Conservation (phyloP, 805 yeast species). For the Wickerhamiella nectarea region DNA sequence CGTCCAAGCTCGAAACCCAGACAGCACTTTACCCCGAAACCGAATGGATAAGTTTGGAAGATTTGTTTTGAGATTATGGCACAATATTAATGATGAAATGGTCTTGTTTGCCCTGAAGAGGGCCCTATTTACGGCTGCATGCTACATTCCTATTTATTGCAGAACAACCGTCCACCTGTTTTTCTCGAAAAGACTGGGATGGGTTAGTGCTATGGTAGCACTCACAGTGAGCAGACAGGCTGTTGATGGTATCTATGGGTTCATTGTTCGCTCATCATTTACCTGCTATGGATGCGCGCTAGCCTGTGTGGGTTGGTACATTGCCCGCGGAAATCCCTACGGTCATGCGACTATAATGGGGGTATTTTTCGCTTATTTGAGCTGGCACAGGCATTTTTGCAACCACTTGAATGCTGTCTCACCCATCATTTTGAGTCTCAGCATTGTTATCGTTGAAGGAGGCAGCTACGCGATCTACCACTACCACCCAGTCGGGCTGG, state of each 20-base stretch:
- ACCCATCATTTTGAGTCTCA: constrained; percentile 21
- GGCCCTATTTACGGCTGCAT: constrained; percentile 17
- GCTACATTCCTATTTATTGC: constrained; percentile 22
- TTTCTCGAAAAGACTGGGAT: constrained; percentile 19
- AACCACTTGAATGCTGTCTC: constrained; percentile 22
- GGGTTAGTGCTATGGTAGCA: constrained; percentile 25
- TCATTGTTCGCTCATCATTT: constrained; percentile 20
- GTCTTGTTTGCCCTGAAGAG: constrained; percentile 20
- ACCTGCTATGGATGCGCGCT: constrained; percentile 24
- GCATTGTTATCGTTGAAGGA: constrained; percentile 23
- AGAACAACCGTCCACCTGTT: constrained; percentile 20
- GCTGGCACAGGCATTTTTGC: constrained; percentile 24
- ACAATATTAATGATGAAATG: constrained; percentile 11
- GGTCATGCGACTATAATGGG: constrained; percentile 25
- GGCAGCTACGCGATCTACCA: constrained; percentile 24
- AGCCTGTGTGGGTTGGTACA: constrained; percentile 27
- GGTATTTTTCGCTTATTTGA: constrained; percentile 18
- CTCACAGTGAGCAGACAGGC: constrained; percentile 24
- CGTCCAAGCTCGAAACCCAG: constrained; percentile 21
- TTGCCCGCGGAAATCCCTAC: constrained; percentile 25
- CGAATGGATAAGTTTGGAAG: constrained; percentile 17
- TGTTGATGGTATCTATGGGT: constrained; percentile 26
- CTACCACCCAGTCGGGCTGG: constrained; percentile 12
- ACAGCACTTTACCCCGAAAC: constrained; percentile 21
- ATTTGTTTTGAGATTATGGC: constrained; percentile 1